Evolutionary conservation across 352 stramenopile genomes (phyloP).

Genomic region (Globisporangium irregulare): DNA sequence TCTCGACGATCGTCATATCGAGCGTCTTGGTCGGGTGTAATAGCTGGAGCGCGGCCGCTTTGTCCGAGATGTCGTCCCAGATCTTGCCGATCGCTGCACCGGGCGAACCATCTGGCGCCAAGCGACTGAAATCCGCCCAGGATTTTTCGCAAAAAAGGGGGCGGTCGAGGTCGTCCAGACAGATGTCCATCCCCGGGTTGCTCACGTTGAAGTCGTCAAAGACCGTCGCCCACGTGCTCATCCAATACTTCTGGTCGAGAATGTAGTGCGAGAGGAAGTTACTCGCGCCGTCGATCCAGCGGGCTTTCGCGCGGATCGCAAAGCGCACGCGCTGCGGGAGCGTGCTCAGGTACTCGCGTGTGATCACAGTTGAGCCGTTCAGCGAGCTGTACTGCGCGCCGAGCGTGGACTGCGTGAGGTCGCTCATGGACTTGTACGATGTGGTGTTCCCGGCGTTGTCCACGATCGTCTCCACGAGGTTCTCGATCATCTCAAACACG

Average conservation of each 20-base stretch:
- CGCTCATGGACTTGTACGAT: conserved; percentile 48
- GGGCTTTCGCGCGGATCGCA: conserved; percentile 40
- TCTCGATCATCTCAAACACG: conserved; percentile 46
- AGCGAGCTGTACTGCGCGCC: conserved; percentile 7
- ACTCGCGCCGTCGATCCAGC: conserved; percentile 43
- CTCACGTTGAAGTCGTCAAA: conserved; percentile 35
- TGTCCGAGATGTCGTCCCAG: conserved; percentile 40
- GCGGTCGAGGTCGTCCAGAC: conserved; percentile 48
- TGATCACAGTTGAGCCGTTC: conserved; percentile 26
- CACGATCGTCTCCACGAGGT: conserved; percentile 29
- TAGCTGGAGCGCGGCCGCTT: conserved; percentile 27
- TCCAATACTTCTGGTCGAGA: conserved; percentile 57
- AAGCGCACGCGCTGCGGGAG: conserved; percentile 52
- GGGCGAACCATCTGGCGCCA: conserved; percentile 15
- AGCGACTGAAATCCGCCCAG: conserved; percentile 34
- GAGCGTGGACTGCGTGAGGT: conserved; percentile 32
- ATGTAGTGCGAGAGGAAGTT: conserved; percentile 52
- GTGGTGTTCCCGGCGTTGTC: conserved; percentile 45
- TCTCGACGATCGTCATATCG: conserved; percentile 48
- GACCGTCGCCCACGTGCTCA: conserved; percentile 46
- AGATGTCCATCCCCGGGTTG: conserved; percentile 39
- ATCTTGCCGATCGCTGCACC: conserved; percentile 24
- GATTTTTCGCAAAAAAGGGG: conserved; percentile 57
- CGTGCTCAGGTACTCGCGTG: conserved; percentile 37
- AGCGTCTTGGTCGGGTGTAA: conserved; percentile 27